Base-by-base conservation (phyloP, 192 early-diverging fungal species). In the Rhizophagus sp. region DNA sequence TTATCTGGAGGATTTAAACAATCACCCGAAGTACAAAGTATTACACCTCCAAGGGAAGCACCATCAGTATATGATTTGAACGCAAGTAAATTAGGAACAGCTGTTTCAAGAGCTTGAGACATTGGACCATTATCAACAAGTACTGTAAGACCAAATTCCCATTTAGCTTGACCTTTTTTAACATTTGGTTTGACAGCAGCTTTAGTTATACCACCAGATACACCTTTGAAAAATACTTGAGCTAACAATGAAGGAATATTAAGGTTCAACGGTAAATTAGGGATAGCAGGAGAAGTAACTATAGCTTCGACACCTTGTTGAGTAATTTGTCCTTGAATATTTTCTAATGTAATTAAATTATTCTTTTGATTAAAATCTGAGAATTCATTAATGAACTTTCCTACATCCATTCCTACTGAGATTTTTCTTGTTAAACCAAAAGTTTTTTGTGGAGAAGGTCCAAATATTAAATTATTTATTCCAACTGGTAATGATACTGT, bases 401-500 rank as follows among this genome's bases (percentile, higher is more conserved):
- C 64, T 27, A 65, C 64, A 25, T 65, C 64, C 27, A 65, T 27
- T 27, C 10, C 64, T 27, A 65, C 8, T 13, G 9, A 12, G 3
- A 65, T 27, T 25, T 65, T 65, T 27, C 64, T 65, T 1, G 27
- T 65, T 12, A 65, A 65, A 13, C 24, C n/a, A 30, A 27, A 65
- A 30, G 64, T 10, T 30, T 65, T 65, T 27, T 65, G 24, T 65
- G 64, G 11, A 11, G 64, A 65, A 30, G 24, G 24, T 13, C 64
- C 64, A 65, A 65, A 65, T 65, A 27, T 30, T 65, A 65, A 27
- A 30, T 65, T 65, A 65, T 11, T 65, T 65, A 65, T 27, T 27
- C 64, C 64, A 65, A 65, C 64, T 11, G 3, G n/a, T 25, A 27
- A 15, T 65, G 24, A 12, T 30, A 65, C 24, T 12, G 64, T 3